Conservation (phyloP, 768 basidiomycete species). For the Pleurotus pulmonarius region DNA sequence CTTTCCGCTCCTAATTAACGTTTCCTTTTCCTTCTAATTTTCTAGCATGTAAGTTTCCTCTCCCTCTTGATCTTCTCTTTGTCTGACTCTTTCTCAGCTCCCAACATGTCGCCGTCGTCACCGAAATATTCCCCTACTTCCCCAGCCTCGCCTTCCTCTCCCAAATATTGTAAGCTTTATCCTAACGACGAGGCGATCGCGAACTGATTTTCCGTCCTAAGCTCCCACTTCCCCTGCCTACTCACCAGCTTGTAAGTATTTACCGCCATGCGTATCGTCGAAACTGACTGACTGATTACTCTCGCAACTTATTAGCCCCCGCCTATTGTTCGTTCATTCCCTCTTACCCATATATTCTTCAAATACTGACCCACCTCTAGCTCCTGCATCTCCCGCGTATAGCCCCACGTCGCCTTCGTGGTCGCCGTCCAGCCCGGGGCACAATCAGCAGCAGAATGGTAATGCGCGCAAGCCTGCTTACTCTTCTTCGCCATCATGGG, state of each 20-base stretch:
- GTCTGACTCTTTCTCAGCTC: constrained; percentile 41
- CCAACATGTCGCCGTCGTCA: constrained; percentile 85
- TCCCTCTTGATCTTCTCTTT: constrained; percentile 4
- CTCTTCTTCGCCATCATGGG: constrained; percentile 50
- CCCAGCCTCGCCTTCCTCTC: constrained; percentile 89
- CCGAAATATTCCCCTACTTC: constrained; percentile 94
- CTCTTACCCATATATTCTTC: neutral
- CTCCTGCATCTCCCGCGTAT: constrained; percentile 83
- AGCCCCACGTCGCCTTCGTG: constrained; percentile 83
- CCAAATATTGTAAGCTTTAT: constrained; percentile 74
- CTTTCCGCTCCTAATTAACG: constrained; percentile 18
- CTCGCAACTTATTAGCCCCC: constrained; percentile 47
- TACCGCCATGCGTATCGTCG: neutral
- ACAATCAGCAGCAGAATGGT: constrained; percentile 37
- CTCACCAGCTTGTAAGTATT: constrained; percentile 77
- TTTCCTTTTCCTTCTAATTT: neutral
- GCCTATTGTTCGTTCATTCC: constrained; percentile 63
- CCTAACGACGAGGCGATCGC: too few relatives aligned
- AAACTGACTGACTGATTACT: constrained; percentile 8
- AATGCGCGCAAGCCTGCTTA: constrained; percentile 37
- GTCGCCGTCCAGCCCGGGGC: constrained; percentile 77
- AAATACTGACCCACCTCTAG: constrained; percentile 30
- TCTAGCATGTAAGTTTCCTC: constrained; percentile 57
- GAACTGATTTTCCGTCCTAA: constrained; percentile 24
- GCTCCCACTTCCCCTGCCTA: constrained; percentile 87